phyloP scores from a whole-genome alignment of 1,284 basidiomycete species.

The Apiotrichum gracile region DNA sequence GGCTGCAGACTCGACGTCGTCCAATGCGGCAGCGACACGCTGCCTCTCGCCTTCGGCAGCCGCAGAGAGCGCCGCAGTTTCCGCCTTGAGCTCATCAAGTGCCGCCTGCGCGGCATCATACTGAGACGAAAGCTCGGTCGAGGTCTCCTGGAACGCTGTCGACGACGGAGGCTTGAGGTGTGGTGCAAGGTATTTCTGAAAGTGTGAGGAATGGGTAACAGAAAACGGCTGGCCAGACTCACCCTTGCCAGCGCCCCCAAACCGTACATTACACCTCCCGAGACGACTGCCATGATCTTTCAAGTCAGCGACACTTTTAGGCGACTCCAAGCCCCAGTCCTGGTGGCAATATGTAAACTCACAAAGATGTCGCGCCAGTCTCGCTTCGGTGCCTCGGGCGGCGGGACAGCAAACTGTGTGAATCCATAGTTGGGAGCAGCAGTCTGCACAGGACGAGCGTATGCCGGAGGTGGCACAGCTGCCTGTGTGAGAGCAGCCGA shows the following conservation, averaged over 20 bases:
- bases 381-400: conserved; percentile 50
- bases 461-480: conserved; percentile 35
- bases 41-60: conserved; percentile 80
- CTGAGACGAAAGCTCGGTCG: conserved; percentile 75
- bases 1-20: conserved; percentile 66
- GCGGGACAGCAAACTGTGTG: conserved; percentile 9
- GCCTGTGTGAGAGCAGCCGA: conserved; percentile 4
- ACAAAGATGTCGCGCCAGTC: conserved; percentile 97
- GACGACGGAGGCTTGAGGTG: conserved; percentile 84
- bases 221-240: conserved; percentile 24
- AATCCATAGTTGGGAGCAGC: conserved; percentile 34
- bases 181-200: conserved; percentile 83
- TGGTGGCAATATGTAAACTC: too few relatives aligned
- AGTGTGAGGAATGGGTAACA: background rate
- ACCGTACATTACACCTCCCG: conserved; percentile 82
- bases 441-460: conserved; percentile 20
- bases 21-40: conserved; percentile 68
- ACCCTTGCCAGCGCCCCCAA: conserved; percentile 79
- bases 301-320: too few relatives aligned
- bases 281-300: conserved; percentile 89
- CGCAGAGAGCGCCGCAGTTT: conserved; percentile 66
- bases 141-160: conserved; percentile 83
- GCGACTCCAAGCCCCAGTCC: too few relatives aligned
- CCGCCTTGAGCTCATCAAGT: conserved; percentile 52
- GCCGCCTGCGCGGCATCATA: conserved; percentile 87